Evolutionary conservation across 306 rosid species (phyloP).

Genomic region (Cucumis melo): DNA sequence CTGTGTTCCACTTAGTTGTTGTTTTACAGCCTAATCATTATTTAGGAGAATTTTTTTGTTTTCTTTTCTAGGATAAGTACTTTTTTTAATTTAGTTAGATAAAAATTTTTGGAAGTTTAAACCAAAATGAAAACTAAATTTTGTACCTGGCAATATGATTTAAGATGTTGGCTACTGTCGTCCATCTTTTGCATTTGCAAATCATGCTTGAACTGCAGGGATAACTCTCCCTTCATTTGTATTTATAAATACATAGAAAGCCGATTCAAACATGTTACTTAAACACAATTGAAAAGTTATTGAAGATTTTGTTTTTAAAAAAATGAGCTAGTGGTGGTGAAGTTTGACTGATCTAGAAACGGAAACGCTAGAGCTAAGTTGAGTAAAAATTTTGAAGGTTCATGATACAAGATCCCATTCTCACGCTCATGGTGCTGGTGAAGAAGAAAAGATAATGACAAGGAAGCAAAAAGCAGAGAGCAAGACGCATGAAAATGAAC

Average conservation of each 20-base stretch:
- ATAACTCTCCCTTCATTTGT: neutral
- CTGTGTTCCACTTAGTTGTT: neutral
- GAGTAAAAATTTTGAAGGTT: constrained; percentile 28
- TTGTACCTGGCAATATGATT: neutral
- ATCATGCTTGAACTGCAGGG: neutral
- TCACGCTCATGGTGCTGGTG: constrained; percentile 38
- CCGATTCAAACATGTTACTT: too few relatives aligned
- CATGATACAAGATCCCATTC: constrained; percentile 57
- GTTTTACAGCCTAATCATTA: neutral
- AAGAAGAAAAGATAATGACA: constrained; percentile 61
- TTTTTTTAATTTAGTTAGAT: neutral
- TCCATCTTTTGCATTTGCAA: neutral
- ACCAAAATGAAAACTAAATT: neutral
- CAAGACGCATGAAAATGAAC: constrained; percentile 45
- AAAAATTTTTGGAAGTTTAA: neutral
- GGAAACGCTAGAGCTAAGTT: neutral
- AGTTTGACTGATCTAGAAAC: neutral
- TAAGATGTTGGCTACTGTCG: neutral
- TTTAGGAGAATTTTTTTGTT: neutral
- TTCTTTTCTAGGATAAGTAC: too few relatives aligned
- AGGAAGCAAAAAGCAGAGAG: constrained; percentile 79
- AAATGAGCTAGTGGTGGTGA: neutral
- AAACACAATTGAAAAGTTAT: neutral
- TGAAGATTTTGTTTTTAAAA: neutral
- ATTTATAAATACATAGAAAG: too few relatives aligned